Evolutionary conservation across 805 yeast genomes (phyloP).

Genomic region (Pichia thaimueangensis): DNA sequence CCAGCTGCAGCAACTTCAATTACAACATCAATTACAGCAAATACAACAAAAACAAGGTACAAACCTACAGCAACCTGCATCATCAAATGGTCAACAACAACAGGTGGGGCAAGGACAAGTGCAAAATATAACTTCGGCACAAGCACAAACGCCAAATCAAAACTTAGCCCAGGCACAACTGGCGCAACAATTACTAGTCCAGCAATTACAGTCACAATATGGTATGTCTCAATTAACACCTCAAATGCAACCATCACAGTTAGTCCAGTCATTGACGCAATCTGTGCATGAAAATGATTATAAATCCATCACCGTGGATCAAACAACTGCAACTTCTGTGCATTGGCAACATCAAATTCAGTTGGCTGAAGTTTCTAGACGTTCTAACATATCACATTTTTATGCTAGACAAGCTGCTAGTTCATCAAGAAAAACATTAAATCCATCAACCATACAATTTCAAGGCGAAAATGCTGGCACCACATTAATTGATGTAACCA

Average conservation of each 20-base stretch:
- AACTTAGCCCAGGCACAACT: slow-evolving; percentile 26
- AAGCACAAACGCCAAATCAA: slow-evolving; percentile 13
- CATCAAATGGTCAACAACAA: slow-evolving; percentile 20
- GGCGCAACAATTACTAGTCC: slow-evolving; percentile 28
- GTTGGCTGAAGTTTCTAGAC: slow-evolving; percentile 62
- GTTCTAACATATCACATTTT: slow-evolving; percentile 61
- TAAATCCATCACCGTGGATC: slow-evolving; percentile 30
- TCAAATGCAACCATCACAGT: slow-evolving; percentile 24
- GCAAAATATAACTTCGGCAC: slow-evolving; percentile 19
- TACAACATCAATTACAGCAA: slow-evolving; percentile 20
- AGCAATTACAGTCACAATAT: slow-evolving; percentile 22
- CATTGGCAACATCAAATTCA: slow-evolving; percentile 80
- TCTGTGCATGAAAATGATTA: slow-evolving; percentile 5
- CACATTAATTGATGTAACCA: slow-evolving; percentile 37
- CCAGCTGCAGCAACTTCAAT: slow-evolving; percentile 22
- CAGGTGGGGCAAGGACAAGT: slow-evolving; percentile 22
- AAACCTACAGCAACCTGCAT: slow-evolving; percentile 16
- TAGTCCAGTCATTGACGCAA: slow-evolving; percentile 22
- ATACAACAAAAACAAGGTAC: slow-evolving; percentile 11
- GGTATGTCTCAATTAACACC: slow-evolving; percentile 20
- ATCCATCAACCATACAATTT: slow-evolving; percentile 20
- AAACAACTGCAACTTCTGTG: slow-evolving; percentile 31
- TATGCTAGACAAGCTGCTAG: slow-evolving; percentile 82
- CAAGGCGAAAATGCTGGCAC: slow-evolving; percentile 15
- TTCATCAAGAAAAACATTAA: slow-evolving; percentile 42